Base-by-base conservation (phyloP, 139 green algal genomes). In the Chlorella vulgaris region DNA sequence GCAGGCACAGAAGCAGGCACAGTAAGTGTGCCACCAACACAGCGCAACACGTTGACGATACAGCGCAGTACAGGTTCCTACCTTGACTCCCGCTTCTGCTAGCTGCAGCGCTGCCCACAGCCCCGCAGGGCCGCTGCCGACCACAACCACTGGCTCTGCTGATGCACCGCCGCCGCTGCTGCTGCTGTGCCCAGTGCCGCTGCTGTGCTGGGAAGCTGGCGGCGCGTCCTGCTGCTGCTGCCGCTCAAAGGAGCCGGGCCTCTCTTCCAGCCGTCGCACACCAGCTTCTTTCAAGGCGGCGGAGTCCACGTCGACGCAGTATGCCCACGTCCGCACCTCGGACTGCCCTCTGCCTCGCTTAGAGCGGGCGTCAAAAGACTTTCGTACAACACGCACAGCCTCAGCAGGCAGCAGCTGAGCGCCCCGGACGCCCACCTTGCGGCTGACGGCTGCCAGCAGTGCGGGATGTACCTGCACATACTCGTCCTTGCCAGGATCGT, bases 51-150 rank as follows among this genome's bases (percentile, higher is more conserved):
- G n/a, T n/a, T n/a, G n/a, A n/a, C n/a, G n/a, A n/a, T n/a, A 15
- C 15, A 24, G 47, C 13, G 10, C 47, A 58, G 47, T 15, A 58
- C 13, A 15, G 29, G 18, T 19, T 4, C 68, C 15, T 28, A 76
- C 81, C 81, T 81, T 74, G 42, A 82, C 51, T 22, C 91, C 93
- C 1, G 85, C 85, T 47, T 92, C 74, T 19, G 93, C 92, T 5
- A 94, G 62, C 40, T 80, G 67, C 42, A 98, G 86, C 21, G 94
- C 94, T 15, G 93, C 92, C 89, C 97, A 96, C 50, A 97, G 83
- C 2, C 94, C 94, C 5, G 91, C 93, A 1, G 94, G 94, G 2
- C 93, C 94, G 76, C 86, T 86, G 82, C 82, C 86, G 87, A 92
- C 76, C 81, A 90, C 60, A 83, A 91, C 71, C 60, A 90, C 65